Evolutionary conservation across 768 basidiomycete genomes (phyloP).

Genomic region (Chiua virens): DNA sequence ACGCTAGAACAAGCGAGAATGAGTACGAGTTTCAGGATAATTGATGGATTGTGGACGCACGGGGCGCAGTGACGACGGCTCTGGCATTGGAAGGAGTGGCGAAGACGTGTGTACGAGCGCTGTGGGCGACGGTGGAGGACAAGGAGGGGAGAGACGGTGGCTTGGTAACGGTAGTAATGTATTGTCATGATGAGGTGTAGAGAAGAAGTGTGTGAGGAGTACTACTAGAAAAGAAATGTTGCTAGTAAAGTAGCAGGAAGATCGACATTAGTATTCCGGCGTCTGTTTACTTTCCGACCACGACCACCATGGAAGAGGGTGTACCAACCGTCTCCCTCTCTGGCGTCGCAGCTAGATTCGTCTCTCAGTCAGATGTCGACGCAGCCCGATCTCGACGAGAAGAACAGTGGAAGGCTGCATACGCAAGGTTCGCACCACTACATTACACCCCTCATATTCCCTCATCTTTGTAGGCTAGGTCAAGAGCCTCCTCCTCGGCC

Average conservation of each 20-base stretch:
- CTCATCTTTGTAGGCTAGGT: constrained; percentile 54
- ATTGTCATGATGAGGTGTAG: constrained; percentile 18
- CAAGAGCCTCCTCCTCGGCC: constrained; percentile 82
- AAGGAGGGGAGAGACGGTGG: constrained; percentile 23
- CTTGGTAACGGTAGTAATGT: constrained; percentile 15
- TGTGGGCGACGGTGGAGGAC: constrained; percentile 28
- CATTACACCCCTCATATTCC: neutral
- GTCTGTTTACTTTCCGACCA: constrained; percentile 21
- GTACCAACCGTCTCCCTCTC: constrained; percentile 73
- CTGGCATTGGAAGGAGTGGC: constrained; percentile 42
- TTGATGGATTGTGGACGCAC: constrained; percentile 41
- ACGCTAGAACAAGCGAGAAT: constrained; percentile 47
- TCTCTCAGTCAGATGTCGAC: constrained; percentile 78
- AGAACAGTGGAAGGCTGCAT: constrained; percentile 89
- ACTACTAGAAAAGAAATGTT: too few relatives aligned
- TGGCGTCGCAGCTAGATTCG: constrained; percentile 80
- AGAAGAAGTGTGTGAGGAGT: too few relatives aligned
- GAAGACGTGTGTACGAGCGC: constrained; percentile 26
- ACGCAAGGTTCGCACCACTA: constrained; percentile 57
- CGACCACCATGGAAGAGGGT: constrained; percentile 55
- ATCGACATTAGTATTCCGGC: too few relatives aligned
- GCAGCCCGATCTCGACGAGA: constrained; percentile 68
- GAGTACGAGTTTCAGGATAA: neutral
- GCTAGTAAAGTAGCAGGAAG: too few relatives aligned
- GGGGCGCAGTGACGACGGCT: constrained; percentile 67